Evolutionary conservation across 1,284 basidiomycete genomes (phyloP), one percentile per base, ranked within the genome.

Genomic region (Cutaneotrichosporon cutaneum): DNA sequence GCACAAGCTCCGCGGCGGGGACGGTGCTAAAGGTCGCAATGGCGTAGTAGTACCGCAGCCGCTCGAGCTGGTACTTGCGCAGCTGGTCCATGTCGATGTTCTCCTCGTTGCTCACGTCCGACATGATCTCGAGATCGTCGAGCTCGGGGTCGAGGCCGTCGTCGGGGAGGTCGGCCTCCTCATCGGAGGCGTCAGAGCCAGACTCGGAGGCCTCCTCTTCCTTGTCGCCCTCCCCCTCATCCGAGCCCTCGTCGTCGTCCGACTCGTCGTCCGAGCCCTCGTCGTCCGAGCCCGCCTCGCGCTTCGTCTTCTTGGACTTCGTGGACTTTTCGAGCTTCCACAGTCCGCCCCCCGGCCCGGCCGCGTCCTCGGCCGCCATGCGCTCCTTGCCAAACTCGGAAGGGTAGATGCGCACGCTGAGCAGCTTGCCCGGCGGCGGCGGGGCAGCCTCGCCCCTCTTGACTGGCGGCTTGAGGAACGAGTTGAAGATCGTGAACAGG

Each of bases 21-120:
- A 86, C 82, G 9, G 87, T 86, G 72, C 95, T 90, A 75, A 94
- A 98, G 52, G 91, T 91, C 0, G 94, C 88, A 52, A 99, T 86
- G 8, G 96, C 96, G 79, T 99, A 99, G 77, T 93, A 97, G 80
- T 98, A 99, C 89, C 94, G 84, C 69, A 99, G 80, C 50, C 96
- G 84, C 75, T 98, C 93, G 7, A 99, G 83, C 78, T 99, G 96
- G 77, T 99, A 99, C 67, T 87, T 89, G 67, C 96, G 81, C 58
- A 99, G 79, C 18, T 91, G 89, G 70, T 94, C 89, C 74, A 94
- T 91, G 72, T 99, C 74, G 44, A 81, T 73, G 72, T 90, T 90
- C 45, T 91, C 87, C 58, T 61, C 77, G 60, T 68, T 71, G 45
- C 64, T 71, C 8, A 66, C 63, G 58, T 76, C 75, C 11, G 74